Conservation (phyloP, 2,329 filamentous ascomycete genomes). For the Alternaria postmessia region DNA sequence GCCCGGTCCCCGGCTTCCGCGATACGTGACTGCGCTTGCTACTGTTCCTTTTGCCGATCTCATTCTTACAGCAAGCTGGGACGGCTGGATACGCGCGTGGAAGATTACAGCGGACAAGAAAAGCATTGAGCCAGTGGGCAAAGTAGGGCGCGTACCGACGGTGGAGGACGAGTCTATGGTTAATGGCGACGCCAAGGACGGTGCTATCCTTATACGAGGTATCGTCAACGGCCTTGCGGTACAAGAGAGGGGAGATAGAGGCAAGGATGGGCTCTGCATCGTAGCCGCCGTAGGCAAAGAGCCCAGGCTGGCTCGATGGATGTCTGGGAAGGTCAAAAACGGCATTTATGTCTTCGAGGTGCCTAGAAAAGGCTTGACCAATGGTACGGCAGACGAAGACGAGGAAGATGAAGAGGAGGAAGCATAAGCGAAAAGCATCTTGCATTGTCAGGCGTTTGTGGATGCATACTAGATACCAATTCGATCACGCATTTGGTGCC, state of each 20-base stretch:
- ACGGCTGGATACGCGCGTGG: conserved; percentile 87
- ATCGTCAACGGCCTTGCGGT: conserved; percentile 89
- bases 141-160: conserved; percentile 60
- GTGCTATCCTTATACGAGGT: conserved; percentile 65
- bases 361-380: conserved; percentile 52
- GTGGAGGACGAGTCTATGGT: conserved; percentile 21
- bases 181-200: conserved; percentile 22
- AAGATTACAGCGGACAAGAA: conserved; percentile 79
- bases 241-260: conserved; percentile 82
- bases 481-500: conserved; percentile 11
- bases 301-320: conserved; percentile 85
- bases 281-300: conserved; percentile 88
- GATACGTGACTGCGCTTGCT: conserved; percentile 89
- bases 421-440: conserved; percentile 11
- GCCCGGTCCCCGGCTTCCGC: conserved; percentile 67
- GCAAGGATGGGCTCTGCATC: conserved; percentile 77
- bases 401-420: conserved; percentile 8
- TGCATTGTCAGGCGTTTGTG: conserved; percentile 17
- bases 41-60: conserved; percentile 91
- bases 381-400: conserved; percentile 24
- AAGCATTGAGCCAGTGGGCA: conserved; percentile 72
- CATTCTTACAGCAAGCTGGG: conserved; percentile 92
- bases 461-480: conserved; percentile 31
- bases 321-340: conserved; percentile 73
- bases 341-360: conserved; percentile 90